phyloP scores from a whole-genome alignment of 805 yeast species.

The Limtongia smithiae region DNA sequence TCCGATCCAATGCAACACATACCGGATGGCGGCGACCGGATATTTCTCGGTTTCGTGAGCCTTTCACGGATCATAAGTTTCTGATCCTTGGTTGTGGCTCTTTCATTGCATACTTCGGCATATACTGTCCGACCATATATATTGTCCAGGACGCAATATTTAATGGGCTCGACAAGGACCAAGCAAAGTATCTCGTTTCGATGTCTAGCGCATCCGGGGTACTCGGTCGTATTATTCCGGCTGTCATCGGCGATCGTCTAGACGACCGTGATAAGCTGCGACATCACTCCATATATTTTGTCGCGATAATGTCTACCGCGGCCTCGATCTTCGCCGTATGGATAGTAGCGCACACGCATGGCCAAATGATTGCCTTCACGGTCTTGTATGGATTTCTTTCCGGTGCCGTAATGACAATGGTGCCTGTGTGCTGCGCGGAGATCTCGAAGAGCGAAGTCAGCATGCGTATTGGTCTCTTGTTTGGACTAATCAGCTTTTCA shows the following conservation, averaged over 20 bases:
- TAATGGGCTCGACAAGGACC: constrained; percentile 21
- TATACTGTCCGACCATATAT: constrained; percentile 37
- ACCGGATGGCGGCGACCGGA: constrained; percentile 8
- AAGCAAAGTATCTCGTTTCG: constrained; percentile 35
- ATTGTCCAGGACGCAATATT: constrained; percentile 33
- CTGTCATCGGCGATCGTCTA: constrained; percentile 46
- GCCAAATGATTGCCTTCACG: constrained; percentile 33
- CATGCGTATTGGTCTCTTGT: constrained; percentile 55
- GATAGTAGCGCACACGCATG: constrained; percentile 8
- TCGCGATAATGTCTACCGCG: constrained; percentile 32
- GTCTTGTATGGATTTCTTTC: constrained; percentile 35
- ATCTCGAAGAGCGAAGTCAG: constrained; percentile 32
- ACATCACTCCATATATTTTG: constrained; percentile 41
- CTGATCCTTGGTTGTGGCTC: not conserved
- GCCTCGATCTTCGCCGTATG: constrained; percentile 32
- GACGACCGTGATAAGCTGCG: constrained; percentile 52
- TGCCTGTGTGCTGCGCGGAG: constrained; percentile 35
- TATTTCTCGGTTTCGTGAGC: not conserved
- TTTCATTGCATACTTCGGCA: constrained; percentile 5
- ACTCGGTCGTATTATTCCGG: constrained; percentile 51
- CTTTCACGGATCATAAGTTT: constrained; percentile 2
- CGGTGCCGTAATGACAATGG: constrained; percentile 36
- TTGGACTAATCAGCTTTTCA: constrained; percentile 54
- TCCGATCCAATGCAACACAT: constrained; percentile 12
- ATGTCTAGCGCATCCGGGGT: constrained; percentile 37